These are phyloP conservation scores for Dichomitus squalens DNA, from an alignment of 1,284 basidiomycete species.

Conservation along the genomic window DNA sequence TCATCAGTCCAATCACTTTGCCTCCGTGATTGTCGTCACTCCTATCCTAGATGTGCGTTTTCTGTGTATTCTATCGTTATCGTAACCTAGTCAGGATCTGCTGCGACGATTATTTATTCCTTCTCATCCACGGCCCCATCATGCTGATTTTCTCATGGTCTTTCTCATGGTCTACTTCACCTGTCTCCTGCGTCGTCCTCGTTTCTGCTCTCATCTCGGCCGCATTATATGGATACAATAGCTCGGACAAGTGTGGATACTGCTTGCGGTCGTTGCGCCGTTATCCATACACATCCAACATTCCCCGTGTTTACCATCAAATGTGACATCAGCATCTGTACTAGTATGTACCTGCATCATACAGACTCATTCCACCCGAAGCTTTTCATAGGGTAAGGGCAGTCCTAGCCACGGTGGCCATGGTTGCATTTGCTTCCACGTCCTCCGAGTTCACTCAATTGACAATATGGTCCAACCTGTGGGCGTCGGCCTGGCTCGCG, in stretches of 20 bases:
- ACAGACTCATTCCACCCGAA: neutral
- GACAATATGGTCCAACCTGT: no score
- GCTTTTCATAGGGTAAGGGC: no score
- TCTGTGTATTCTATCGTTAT: neutral
- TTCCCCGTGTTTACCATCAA: neutral
- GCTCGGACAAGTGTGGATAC: neutral
- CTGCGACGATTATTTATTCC: neutral
- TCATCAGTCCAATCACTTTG: neutral
- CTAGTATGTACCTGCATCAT: neutral
- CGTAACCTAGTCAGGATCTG: neutral
- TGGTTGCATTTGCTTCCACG: no score
- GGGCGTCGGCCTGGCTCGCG: no score
- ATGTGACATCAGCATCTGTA: neutral
- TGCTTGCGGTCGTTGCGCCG: neutral
- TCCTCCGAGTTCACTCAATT: no score
- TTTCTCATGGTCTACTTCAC: neutral
- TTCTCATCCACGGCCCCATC: neutral
- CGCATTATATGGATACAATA: neutral
- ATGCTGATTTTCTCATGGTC: neutral
- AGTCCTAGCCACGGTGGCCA: no score
- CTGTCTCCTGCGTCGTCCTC: neutral
- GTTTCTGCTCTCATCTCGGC: neutral
- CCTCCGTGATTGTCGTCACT: neutral
- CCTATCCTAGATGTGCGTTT: neutral
- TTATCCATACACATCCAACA: neutral